A percentile compares a stretch with the other conserved stretches of the same genome.
These are phyloP conservation scores for Penicillium sp. DNA, from an alignment of 2,329 filamentous ascomycete genomes.

Conservation along the genomic window DNA sequence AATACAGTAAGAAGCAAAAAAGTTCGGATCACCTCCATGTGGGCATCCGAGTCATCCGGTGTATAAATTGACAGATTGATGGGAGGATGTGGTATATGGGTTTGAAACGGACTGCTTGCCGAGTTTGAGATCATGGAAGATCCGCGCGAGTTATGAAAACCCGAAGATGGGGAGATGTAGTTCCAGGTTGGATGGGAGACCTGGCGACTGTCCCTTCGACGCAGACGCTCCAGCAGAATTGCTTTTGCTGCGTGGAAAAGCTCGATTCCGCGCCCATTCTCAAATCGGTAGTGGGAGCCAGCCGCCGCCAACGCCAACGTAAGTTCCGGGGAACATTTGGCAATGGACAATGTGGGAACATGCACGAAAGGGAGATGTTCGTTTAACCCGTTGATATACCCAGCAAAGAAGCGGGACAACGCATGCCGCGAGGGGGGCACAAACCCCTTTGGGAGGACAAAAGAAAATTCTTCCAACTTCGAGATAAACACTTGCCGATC, in stretches of 20 bases:
- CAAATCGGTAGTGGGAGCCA: conserved; percentile 50
- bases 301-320: conserved; percentile 52
- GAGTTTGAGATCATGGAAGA: conserved; percentile 45
- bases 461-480: conserved; percentile 47
- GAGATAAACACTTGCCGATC: conserved; percentile 47
- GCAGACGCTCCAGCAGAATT: conserved; percentile 53
- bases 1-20: conserved; percentile 56
- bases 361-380: conserved; percentile 54
- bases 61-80: conserved; percentile 36
- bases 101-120: conserved; percentile 45
- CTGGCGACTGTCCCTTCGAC: conserved; percentile 49
- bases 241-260: conserved; percentile 58
- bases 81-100: conserved; percentile 31
- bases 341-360: conserved; percentile 48
- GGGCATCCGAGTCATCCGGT: conserved; percentile 45
- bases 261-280: conserved; percentile 52
- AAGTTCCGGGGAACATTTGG: conserved; percentile 48
- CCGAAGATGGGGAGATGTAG: conserved; percentile 37
- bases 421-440: conserved; percentile 50
- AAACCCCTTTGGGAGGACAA: conserved; percentile 48
- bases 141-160: conserved; percentile 41
- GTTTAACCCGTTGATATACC: conserved; percentile 52
- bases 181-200: conserved; percentile 44
- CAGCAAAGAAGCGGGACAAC: conserved; percentile 50
- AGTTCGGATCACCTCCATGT: conserved; percentile 52